phyloP scores from a whole-genome alignment of 257 asterid genomes.

The Rehmannia glutinosa region DNA sequence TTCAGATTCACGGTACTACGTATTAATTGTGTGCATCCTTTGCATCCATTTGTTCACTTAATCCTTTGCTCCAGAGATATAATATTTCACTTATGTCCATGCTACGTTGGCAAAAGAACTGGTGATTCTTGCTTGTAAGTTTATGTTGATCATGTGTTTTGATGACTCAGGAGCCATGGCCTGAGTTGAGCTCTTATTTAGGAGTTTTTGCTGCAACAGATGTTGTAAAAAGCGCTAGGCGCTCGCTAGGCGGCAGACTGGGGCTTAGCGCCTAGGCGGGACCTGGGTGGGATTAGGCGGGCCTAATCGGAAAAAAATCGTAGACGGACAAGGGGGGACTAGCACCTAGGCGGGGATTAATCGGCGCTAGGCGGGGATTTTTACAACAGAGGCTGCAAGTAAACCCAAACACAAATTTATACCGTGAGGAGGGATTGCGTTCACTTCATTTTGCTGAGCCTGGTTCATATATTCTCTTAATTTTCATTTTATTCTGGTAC shows the following conservation, averaged over 20 bases:
- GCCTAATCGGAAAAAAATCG: too few relatives aligned
- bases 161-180: not conserved
- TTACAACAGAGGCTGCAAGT: too few relatives aligned
- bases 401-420: not conserved
- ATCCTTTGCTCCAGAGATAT: not conserved
- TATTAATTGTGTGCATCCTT: not conserved
- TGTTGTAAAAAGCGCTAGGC: too few relatives aligned
- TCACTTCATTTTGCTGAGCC: not conserved
- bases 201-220: too few relatives aligned
- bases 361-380: too few relatives aligned
- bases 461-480: not conserved
- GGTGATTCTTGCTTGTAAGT: not conserved
- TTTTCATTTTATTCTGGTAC: not conserved
- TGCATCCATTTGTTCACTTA: not conserved
- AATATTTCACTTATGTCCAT: too few relatives aligned
- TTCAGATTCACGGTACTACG: not conserved
- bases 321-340: too few relatives aligned
- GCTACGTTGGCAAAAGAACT: not conserved
- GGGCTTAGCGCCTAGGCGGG: too few relatives aligned
- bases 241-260: too few relatives aligned
- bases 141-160: not conserved
- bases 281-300: too few relatives aligned
- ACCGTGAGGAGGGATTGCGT: not conserved
- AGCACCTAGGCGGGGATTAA: too few relatives aligned
- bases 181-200: not conserved